phyloP scores from a whole-genome alignment of 176 grass and related monocot genomes.

The Musa beccarii region DNA sequence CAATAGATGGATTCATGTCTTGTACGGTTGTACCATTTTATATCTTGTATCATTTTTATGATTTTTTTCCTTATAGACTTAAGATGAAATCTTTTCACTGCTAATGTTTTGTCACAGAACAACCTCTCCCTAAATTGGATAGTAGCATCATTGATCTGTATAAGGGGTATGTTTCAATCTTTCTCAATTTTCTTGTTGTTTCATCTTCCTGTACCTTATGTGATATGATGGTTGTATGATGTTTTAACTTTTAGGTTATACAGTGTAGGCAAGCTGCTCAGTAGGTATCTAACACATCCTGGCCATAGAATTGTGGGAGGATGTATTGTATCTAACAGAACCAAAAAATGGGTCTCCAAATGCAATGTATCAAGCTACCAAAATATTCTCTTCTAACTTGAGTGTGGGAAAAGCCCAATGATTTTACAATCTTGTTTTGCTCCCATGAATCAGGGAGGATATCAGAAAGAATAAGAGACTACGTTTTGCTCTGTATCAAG shows the following conservation, averaged over 20 bases:
- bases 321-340: conserved; percentile 71
- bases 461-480: conserved; percentile 77
- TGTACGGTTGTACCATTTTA: background rate
- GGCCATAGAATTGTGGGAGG: conserved; percentile 54
- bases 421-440: conserved; percentile 71
- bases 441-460: conserved; percentile 68
- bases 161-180: conserved; percentile 41
- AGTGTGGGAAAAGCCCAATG: conserved; percentile 37
- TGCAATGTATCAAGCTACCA: conserved; percentile 81
- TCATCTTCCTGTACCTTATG: background rate
- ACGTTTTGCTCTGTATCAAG: conserved; percentile 79
- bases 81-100: background rate
- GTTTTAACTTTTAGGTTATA: conserved; percentile 2
- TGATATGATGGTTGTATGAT: background rate
- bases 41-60: background rate
- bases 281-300: conserved; percentile 82
- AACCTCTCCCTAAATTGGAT: conserved; percentile 48
- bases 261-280: conserved; percentile 73
- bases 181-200: background rate
- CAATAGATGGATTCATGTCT: background rate
- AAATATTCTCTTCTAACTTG: conserved; percentile 90
- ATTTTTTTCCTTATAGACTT: background rate
- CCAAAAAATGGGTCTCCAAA: conserved; percentile 87
- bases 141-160: conserved; percentile 45
- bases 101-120: conserved; percentile 33